phyloP scores from a whole-genome alignment of 305 asterid species.

The Stenogyne calaminthoides region DNA sequence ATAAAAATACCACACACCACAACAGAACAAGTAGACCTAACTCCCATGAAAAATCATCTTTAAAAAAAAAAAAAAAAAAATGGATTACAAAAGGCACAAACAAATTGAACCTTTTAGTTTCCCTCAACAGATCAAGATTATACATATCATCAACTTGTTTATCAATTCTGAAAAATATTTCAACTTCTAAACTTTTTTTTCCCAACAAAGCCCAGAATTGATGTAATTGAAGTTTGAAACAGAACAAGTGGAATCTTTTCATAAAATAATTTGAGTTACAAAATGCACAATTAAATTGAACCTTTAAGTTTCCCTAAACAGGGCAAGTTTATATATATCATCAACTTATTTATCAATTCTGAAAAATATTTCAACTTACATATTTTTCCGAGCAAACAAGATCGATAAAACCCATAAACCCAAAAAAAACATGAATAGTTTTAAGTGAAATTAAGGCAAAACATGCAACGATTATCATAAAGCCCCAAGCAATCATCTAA shows the following conservation, averaged over 20 bases:
- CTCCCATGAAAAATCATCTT: background rate
- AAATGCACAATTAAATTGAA: background rate
- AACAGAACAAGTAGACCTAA: constrained; percentile 17
- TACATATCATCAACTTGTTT: constrained; percentile 3
- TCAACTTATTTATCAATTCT: background rate
- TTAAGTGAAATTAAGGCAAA: constrained; percentile 4
- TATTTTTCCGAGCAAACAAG: constrained; percentile 24
- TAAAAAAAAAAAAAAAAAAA: too few species aligned
- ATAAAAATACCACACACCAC: constrained; percentile 5
- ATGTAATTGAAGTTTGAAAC: constrained; percentile 11
- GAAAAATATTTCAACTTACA: background rate
- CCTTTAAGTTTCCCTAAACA: constrained; percentile 9
- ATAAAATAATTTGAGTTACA: background rate
- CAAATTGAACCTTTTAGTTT: background rate
- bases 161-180: background rate
- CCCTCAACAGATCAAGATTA: background rate
- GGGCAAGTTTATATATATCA: background rate
- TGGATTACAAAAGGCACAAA: background rate
- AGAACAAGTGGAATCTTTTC: background rate
- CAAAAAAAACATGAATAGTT: background rate
- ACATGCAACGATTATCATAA: constrained; percentile 32
- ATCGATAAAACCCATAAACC: constrained; percentile 26
- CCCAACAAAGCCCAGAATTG: constrained; percentile 5
- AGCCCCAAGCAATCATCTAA: constrained; percentile 29
- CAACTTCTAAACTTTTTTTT: background rate